phyloP scores from a whole-genome alignment of 1,284 basidiomycete genomes.

The Cutaneotrichosporon dermatis region DNA sequence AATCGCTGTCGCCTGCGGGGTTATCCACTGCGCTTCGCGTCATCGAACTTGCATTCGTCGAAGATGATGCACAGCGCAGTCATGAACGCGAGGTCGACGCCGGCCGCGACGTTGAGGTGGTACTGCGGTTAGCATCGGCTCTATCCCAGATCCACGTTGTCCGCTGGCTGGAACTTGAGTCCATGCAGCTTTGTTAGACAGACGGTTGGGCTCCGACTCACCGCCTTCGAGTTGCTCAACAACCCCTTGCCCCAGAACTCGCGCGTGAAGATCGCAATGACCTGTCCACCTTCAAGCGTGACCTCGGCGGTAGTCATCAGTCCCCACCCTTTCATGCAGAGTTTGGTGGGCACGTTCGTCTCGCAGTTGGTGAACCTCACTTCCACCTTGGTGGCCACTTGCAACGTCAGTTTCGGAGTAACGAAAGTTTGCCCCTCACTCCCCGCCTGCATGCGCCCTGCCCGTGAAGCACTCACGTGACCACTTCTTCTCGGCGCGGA shows the following conservation, averaged over 20 bases:
- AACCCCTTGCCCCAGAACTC: conserved; percentile 3
- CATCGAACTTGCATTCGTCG: conserved; percentile 6
- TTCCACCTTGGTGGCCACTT: conserved; percentile 3
- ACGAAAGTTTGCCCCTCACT: no score
- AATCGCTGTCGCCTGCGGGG: no score
- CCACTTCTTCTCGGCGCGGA: conserved; percentile 2
- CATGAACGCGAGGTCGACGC: conserved; percentile 8
- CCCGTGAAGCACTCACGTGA: background rate
- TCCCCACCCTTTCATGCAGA: background rate
- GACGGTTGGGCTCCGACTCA: background rate
- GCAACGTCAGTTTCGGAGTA: background rate
- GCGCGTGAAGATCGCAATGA: conserved; percentile 6
- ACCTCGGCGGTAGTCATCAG: background rate
- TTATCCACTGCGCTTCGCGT: background rate
- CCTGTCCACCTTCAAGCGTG: background rate
- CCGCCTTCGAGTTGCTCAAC: conserved; percentile 3
- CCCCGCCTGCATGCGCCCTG: no score
- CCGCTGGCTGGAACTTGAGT: no score
- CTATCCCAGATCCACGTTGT: no score
- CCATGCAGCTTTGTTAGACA: no score
- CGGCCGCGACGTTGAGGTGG: conserved; percentile 4
- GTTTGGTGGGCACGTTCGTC: background rate
- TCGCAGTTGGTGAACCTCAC: background rate
- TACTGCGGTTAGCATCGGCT: conserved; percentile 2
- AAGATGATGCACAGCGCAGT: conserved; percentile 3